Evolutionary conservation across 2,329 filamentous ascomycete species (phyloP).

Genomic region (Pseudonectria buxi): DNA sequence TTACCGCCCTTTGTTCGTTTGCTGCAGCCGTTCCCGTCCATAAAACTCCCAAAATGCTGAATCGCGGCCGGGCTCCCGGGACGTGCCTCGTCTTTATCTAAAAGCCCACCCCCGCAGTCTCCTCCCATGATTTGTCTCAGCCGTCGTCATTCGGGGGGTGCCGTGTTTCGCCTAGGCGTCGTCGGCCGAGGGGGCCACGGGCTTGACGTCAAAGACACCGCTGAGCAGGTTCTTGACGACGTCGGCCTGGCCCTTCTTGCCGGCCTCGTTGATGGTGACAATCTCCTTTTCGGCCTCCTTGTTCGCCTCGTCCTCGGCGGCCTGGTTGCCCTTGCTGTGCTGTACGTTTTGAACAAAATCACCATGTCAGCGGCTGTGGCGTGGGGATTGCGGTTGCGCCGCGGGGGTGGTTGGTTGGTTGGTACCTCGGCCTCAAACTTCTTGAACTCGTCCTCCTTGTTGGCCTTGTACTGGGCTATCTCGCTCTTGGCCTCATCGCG

Average conservation of each 20-base stretch:
- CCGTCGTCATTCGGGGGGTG: not conserved
- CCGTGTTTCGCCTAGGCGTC: constrained; percentile 17
- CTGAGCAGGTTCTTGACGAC: constrained; percentile 78
- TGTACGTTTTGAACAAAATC: constrained; percentile 32
- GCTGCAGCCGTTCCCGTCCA: too few relatives aligned
- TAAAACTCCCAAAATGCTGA: too few relatives aligned
- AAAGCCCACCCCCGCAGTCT: too few relatives aligned
- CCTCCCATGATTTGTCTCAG: too few relatives aligned
- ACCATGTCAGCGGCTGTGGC: constrained; percentile 3
- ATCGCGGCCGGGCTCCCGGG: too few relatives aligned
- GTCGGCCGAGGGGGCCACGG: constrained; percentile 45
- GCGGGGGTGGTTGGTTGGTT: not conserved
- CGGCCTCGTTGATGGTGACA: constrained; percentile 72
- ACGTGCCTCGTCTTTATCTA: too few relatives aligned
- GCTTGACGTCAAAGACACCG: constrained; percentile 79
- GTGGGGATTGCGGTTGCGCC: not conserved
- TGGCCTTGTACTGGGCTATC: constrained; percentile 82
- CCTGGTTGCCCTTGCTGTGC: constrained; percentile 86
- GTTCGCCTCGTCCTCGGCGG: constrained; percentile 75
- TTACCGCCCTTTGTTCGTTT: too few relatives aligned
- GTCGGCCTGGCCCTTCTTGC: constrained; percentile 69
- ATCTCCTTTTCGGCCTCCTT: constrained; percentile 71
- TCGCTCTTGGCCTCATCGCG: constrained; percentile 96
- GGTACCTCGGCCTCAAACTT: constrained; percentile 72
- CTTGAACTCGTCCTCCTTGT: constrained; percentile 93